phyloP scores from a whole-genome alignment of 768 basidiomycete genomes.

The Melanogaster broomeanus region DNA sequence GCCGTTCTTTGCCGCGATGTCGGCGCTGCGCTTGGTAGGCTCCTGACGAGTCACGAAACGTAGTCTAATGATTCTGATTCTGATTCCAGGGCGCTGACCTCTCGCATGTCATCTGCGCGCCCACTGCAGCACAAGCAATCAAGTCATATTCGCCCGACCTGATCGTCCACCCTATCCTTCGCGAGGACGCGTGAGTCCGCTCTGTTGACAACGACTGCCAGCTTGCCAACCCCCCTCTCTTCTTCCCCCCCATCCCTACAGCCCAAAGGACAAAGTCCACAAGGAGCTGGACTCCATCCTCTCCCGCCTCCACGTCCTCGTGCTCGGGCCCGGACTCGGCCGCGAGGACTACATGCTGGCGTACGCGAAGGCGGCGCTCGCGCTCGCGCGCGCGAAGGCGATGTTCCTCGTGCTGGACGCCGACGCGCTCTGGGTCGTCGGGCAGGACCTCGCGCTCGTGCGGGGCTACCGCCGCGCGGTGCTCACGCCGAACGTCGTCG shows the following conservation, averaged over 20 bases:
- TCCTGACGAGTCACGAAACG: background rate
- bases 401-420: conserved; percentile 96
- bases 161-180: conserved; percentile 93
- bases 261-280: conserved; percentile 49
- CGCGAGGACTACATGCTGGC: conserved; percentile 88
- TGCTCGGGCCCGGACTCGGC: conserved; percentile 94
- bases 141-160: conserved; percentile 97
- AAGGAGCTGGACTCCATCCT: conserved; percentile 66
- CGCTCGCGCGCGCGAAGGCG: conserved; percentile 66
- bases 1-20: conserved; percentile 93
- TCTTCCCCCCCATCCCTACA: conserved; percentile 21
- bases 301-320: conserved; percentile 85
- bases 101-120: conserved; percentile 97
- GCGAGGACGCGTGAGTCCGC: conserved; percentile 58
- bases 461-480: conserved; percentile 86
- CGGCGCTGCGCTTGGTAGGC: conserved; percentile 78
- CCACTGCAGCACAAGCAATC: conserved; percentile 88
- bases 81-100: conserved; percentile 79
- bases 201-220: background rate
- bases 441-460: conserved; percentile 71
- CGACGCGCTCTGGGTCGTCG: conserved; percentile 84
- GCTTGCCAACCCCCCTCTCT: background rate
- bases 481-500: conserved; percentile 92
- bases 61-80: conserved; percentile 36
- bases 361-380: conserved; percentile 75